A percentile compares a stretch with the other conserved stretches of the same genome.
Conservation (phyloP, 2,329 filamentous ascomycete species). For the Aspergillus hiratsukae region DNA sequence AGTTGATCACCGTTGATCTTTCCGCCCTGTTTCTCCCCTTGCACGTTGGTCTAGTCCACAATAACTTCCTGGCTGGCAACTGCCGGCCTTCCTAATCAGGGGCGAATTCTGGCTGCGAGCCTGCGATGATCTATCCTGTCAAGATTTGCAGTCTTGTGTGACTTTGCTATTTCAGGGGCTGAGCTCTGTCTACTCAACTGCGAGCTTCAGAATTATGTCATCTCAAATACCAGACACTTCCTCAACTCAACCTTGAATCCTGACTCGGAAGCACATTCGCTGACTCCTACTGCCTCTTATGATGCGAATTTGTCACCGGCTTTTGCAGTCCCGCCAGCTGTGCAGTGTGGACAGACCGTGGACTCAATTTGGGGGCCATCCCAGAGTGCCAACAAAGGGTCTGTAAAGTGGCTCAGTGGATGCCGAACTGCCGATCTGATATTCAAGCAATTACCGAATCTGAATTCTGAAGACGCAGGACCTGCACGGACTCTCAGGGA, state of each 20-base stretch:
- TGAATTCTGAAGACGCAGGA: neutral
- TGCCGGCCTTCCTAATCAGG: neutral
- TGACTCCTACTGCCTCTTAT: no score
- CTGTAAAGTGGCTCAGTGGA: neutral
- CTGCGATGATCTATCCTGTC: neutral
- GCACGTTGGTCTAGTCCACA: neutral
- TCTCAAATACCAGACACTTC: neutral
- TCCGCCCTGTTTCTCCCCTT: no score
- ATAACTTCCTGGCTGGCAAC: neutral
- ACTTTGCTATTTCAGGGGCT: neutral
- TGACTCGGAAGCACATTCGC: no score
- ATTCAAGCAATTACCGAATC: no score
- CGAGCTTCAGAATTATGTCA: neutral
- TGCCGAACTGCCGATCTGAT: neutral
- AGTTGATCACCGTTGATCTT: no score
- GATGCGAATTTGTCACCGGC: neutral
- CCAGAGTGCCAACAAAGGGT: neutral
- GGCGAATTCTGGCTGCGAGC: neutral
- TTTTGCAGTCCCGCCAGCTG: neutral
- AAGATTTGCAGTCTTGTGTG: neutral
- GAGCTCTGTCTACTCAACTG: neutral
- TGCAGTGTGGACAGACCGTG: no score
- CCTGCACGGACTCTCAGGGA: neutral
- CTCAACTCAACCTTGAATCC: no score
- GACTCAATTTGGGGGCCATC: neutral